These are phyloP conservation scores for Colletotrichum cordylinicola DNA, from an alignment of 2,329 filamentous ascomycete species.

Conservation along the genomic window DNA sequence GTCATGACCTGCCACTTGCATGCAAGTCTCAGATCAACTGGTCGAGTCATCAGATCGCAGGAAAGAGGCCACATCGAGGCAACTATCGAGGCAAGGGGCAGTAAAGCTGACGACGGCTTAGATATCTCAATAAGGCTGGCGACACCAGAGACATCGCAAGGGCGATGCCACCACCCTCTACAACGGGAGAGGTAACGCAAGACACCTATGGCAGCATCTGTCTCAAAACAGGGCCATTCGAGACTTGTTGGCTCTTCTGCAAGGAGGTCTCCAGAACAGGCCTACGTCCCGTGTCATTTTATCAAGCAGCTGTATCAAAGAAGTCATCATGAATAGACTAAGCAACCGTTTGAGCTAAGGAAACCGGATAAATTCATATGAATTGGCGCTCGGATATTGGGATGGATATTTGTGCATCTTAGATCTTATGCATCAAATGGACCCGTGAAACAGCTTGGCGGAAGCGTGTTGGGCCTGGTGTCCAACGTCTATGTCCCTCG, in stretches of 20 bases:
- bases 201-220: background rate
- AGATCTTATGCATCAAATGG: background rate
- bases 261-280: background rate
- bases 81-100: background rate
- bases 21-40: background rate
- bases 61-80: background rate
- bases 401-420: background rate
- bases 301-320: background rate
- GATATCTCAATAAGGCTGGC: background rate
- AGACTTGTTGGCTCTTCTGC: background rate
- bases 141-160: background rate
- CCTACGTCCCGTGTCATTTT: background rate
- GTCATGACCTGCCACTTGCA: background rate
- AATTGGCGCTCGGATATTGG: background rate
- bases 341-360: background rate
- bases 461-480: background rate
- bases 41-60: background rate
- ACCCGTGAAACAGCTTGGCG: background rate
- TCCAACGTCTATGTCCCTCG: conserved; percentile 4
- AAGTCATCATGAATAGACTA: background rate
- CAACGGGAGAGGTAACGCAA: background rate
- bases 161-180: background rate
- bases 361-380: background rate
- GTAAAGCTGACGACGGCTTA: background rate
- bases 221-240: background rate